Evolutionary conservation across 257 asterid genomes (phyloP).

Genomic region (Gardenia jasminoides): DNA sequence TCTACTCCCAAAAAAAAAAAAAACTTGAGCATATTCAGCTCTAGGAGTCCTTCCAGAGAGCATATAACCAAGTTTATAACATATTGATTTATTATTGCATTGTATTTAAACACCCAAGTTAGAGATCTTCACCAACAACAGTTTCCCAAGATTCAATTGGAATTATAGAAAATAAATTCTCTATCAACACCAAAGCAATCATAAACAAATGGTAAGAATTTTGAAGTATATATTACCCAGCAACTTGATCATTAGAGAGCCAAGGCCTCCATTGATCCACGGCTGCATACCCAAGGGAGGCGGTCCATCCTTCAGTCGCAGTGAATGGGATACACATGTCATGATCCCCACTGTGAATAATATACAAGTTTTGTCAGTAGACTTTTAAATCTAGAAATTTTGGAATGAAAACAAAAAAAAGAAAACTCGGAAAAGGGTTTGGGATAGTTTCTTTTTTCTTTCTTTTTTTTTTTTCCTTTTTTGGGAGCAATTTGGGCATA

Average conservation of each 20-base stretch:
- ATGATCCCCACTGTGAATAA: conserved; percentile 52
- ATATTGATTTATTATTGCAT: no score
- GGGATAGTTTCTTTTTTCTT: no score
- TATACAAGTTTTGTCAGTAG: neutral
- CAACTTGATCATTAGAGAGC: conserved; percentile 40
- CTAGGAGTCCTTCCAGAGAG: no score
- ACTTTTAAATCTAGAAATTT: no score
- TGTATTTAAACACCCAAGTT: neutral
- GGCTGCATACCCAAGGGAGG: conserved; percentile 40
- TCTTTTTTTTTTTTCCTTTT: no score
- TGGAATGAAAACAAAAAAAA: neutral
- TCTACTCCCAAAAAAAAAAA: no score
- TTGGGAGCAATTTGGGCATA: no score
- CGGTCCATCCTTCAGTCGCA: conserved; percentile 60
- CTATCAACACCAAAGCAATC: neutral
- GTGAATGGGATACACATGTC: conserved; percentile 68
- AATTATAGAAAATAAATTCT: neutral
- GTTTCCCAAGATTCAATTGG: neutral
- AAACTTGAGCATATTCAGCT: no score
- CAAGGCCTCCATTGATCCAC: conserved; percentile 57
- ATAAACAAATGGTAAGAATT: neutral
- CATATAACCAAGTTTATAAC: no score
- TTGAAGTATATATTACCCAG: conserved; percentile 39
- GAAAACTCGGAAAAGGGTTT: no score
- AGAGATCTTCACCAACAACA: no score